A percentile compares a stretch with the other conserved stretches of the same genome.
phyloP scores from a whole-genome alignment of 305 asterid species.

The Fraxinus albicans region DNA sequence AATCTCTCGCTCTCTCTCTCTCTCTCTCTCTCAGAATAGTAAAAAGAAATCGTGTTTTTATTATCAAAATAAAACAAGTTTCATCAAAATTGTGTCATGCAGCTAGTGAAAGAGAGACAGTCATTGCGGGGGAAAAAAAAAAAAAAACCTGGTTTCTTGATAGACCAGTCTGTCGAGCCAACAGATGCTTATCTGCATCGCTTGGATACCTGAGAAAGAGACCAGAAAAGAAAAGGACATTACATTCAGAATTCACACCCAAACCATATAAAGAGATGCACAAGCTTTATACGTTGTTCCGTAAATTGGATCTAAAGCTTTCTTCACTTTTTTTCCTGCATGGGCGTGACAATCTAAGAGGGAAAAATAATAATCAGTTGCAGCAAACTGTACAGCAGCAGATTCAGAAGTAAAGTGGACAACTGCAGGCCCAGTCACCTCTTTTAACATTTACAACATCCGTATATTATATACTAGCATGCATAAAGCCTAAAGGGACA shows the following conservation, averaged over 20 bases:
- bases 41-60: not conserved
- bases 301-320: not conserved
- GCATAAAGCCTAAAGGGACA: not conserved
- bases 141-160: constrained; percentile 82
- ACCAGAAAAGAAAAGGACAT: constrained; percentile 59
- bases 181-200: constrained; percentile 98
- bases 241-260: constrained; percentile 41
- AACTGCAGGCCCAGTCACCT: constrained; percentile 38
- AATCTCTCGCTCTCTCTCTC: not conserved
- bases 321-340: constrained; percentile 26
- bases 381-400: constrained; percentile 27
- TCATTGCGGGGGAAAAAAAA: not conserved
- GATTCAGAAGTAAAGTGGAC: constrained; percentile 36
- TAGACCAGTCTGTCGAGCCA: constrained; percentile 98
- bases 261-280: constrained; percentile 45
- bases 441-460: constrained; percentile 11
- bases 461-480: not conserved
- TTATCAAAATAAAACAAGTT: not conserved
- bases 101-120: not conserved
- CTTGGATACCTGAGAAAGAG: constrained; percentile 96
- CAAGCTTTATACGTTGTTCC: constrained; percentile 31
- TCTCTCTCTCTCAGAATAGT: not conserved
- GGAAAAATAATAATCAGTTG: constrained; percentile 25
- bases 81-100: not conserved
- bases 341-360: constrained; percentile 68